These are phyloP conservation scores for Neocallimastix lanati DNA, from an alignment of 192 early-diverging fungal genomes.

Conservation along the genomic window DNA sequence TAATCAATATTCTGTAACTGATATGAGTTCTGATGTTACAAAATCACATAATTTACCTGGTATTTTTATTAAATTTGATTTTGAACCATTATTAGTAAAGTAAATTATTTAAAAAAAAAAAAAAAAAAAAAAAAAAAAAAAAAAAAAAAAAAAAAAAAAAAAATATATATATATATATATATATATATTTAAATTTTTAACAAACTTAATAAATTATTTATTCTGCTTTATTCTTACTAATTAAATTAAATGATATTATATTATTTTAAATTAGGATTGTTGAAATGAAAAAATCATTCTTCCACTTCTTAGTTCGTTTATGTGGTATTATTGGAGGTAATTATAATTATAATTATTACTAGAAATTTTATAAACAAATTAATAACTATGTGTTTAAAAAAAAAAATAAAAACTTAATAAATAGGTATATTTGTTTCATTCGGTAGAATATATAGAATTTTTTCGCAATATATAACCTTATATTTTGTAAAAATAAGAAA, in stretches of 20 bases:
- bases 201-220: no score
- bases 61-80: constrained; percentile 79
- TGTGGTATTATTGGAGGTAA: constrained; percentile 73
- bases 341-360: neutral
- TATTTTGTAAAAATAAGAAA: neutral
- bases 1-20: constrained; percentile 88
- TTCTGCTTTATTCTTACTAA: no score
- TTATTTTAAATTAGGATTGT: constrained; percentile 30
- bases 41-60: constrained; percentile 17
- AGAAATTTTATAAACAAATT: no score
- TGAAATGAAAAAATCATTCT: constrained; percentile 37
- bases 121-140: no score
- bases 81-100: constrained; percentile 60
- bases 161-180: no score
- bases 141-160: no score
- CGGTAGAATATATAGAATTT: neutral
- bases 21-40: constrained; percentile 11
- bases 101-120: neutral
- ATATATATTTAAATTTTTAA: no score
- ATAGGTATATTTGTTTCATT: neutral
- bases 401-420: no score
- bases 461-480: neutral
- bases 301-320: constrained; percentile 55
- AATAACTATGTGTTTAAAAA: no score
- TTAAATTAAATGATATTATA: no score